phyloP scores from a whole-genome alignment of 2,329 filamentous ascomycete species.

The Thielaviopsis euricoi region DNA sequence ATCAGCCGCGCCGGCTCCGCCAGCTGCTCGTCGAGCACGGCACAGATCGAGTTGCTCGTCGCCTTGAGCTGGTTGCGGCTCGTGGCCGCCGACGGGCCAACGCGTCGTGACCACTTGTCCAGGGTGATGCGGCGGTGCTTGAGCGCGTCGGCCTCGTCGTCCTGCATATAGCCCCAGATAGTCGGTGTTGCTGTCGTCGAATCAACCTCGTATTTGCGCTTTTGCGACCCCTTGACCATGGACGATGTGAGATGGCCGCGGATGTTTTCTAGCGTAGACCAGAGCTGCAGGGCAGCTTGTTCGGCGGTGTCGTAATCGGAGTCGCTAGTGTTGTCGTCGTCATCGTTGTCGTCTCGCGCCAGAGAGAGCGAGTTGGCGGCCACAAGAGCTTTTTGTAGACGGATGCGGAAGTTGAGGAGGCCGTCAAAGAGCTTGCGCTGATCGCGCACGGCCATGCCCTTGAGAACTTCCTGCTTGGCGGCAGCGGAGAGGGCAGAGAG shows the following conservation, averaged over 20 bases:
- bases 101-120: conserved; percentile 79
- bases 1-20: conserved; percentile 48
- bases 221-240: conserved; percentile 28
- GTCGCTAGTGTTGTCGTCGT: conserved; percentile 22
- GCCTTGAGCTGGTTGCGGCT: conserved; percentile 17
- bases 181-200: conserved; percentile 41
- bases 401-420: conserved; percentile 77
- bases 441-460: conserved; percentile 70
- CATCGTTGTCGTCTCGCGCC: conserved; percentile 21
- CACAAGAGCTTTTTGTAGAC: conserved; percentile 78
- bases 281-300: conserved; percentile 67
- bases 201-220: conserved; percentile 41
- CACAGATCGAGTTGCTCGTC: conserved; percentile 39
- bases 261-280: conserved; percentile 62
- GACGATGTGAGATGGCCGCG: conserved; percentile 25
- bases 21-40: conserved; percentile 53
- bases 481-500: conserved; percentile 11
- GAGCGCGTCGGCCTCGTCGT: conserved; percentile 42
- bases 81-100: conserved; percentile 29
- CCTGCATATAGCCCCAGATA: conserved; percentile 57
- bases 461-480: conserved; percentile 46
- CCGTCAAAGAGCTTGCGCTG: conserved; percentile 79
- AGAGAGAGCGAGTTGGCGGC: conserved; percentile 58
- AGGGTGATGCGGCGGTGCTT: conserved; percentile 54
- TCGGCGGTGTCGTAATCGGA: conserved; percentile 62